These are phyloP conservation scores for Monascus purpureus DNA, from an alignment of 495 filamentous ascomycete genomes.

Conservation along the genomic window DNA sequence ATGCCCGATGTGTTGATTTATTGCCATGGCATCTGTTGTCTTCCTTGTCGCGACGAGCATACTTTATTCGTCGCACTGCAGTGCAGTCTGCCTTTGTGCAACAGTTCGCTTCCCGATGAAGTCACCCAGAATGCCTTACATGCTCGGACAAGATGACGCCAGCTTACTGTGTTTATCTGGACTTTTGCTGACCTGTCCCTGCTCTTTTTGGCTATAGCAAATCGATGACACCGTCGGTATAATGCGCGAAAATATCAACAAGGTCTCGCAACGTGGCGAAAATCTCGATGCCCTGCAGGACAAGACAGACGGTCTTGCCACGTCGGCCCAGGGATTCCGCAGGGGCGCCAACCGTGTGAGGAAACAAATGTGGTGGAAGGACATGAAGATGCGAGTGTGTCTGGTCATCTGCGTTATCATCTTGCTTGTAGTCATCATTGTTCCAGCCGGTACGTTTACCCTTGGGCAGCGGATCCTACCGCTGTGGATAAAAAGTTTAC, in stretches of 20 bases:
- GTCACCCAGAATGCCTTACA: no score
- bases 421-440: conserved; percentile 80
- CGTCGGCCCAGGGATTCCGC: conserved; percentile 85
- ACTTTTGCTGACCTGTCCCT: conserved; percentile 1
- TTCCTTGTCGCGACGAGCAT: neutral
- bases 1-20: no score
- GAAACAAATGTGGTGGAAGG: conserved; percentile 93
- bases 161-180: no score
- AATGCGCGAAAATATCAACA: conserved; percentile 91
- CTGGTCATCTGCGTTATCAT: conserved; percentile 78
- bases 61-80: neutral
- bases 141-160: no score
- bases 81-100: neutral
- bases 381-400: conserved; percentile 99
- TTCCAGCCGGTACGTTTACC: conserved; percentile 56
- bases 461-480: conserved; percentile 1
- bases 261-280: conserved; percentile 82
- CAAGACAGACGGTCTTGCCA: conserved; percentile 88
- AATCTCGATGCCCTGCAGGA: conserved; percentile 81
- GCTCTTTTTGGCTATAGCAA: conserved; percentile 49
- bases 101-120: no score
- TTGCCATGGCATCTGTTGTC: conserved; percentile 1
- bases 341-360: conserved; percentile 88
- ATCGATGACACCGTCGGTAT: conserved; percentile 86
- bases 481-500: no score